Base-by-base conservation (phyloP, 2,329 filamentous ascomycete genomes). In the Alternaria gaisen region DNA sequence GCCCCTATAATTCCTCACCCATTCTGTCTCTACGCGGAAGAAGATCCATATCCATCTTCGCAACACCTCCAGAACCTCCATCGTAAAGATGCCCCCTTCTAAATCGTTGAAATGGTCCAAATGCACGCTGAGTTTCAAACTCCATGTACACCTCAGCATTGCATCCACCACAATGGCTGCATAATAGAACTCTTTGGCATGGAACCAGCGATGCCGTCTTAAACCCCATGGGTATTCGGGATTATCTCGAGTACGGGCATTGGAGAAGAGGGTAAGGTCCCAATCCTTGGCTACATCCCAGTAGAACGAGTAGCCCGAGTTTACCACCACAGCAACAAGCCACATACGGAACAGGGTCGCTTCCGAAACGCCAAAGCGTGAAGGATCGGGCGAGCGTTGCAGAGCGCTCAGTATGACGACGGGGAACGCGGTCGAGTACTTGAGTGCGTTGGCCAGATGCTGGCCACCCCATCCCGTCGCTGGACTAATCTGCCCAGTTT, bases 251-350 rank as follows among this genome's bases (percentile, higher is more conserved):
- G 87, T 83, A 38, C 80, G 80, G 14, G 81, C 77, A 2, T 83
- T 77, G 3, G 90, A 87, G 74, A 98, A 91, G 14, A 98, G 84
- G 0, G 91, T 92, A 64, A 99, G 84, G 75, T 98, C 95, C 95
- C 95, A 99, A 83, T 99, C 95, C 81, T 94, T 95, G 56, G 92
- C 86, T 30, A 98, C 89, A 73, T 99, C 95, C 95, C 95, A 99
- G 84, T 95, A 99, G 82, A 98, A 98, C n/a, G 91, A 93, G 81
- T 97, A 99, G 44, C 91, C 83, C 14, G 92, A 96, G 79, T 99
- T 97, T 71, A 95, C 75, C 34, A 93, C 82, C 30, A 92, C 91
- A 43, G 90, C 90, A 36, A 86, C 80, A 30, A 96, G 82, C 86
- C 86, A 84, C 66, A 87, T 73, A 44, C 84, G 82, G 69, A 85